Base-by-base conservation (phyloP, 1,284 basidiomycete species). In the Cryptococcus sp. region DNA sequence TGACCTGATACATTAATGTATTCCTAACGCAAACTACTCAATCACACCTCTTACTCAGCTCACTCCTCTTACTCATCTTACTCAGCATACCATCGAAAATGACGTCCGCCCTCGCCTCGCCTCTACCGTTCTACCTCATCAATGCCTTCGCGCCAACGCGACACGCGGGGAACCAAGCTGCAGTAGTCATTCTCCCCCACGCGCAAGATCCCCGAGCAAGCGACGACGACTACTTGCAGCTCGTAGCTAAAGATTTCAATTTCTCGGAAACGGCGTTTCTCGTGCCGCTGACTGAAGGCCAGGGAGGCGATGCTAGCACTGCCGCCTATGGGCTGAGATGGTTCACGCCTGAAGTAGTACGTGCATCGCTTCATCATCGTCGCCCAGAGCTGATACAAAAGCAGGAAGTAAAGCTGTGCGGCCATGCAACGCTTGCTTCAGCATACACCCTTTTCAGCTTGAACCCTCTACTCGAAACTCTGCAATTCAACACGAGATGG, bases 381-480 rank as follows among this genome's bases (percentile, higher is more conserved):
- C 19, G 30, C 47, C 6, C 22, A 17, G 19, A 5, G 38, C 17
- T 47, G 22, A 46, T 19, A 5, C 5, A 3, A 6, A n/a, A 16
- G n/a, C 43, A 73, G 70, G 74, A 76, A 64, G 69, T 73, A 2
- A 54, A 60, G 0, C 59, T 76, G 20, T 76, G 74, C 56, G 74
- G 74, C 0, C 74, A 76, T 53, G 72, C 72, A 25, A 76, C 74
- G 1, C 60, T 76, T 3, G 72, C 74, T 3, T 52, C 74, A 1
- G 66, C 74, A 2, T 55, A 52, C 22, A 54, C 60, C 0, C 64
- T 74, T 22, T 74, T 76, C 64, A 53, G 56, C 42, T 53, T 63
- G 11, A 53, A 70, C 46, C 69, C 72, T 0, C 3, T 41, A 0
- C 53, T 63, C 1, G 27, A 49, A 0, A 20, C 49, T 5, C 55